Conservation (phyloP, 1,139 yeast species). For the Hyphopichia buzzinii region DNA sequence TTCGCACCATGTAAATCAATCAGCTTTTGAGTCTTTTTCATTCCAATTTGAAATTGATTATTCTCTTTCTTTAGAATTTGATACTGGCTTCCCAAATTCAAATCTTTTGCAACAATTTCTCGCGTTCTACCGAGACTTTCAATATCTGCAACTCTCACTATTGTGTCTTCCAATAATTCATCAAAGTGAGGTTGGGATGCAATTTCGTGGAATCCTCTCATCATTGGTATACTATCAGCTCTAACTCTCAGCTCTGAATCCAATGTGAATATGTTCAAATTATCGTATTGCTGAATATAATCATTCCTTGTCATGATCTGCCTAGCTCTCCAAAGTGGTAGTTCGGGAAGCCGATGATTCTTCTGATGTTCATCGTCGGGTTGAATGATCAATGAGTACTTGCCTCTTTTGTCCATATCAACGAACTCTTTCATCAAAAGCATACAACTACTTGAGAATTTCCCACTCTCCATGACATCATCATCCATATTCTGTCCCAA, state of each 20-base stretch:
- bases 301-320: conserved; percentile 86
- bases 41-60: conserved; percentile 14
- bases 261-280: conserved; percentile 73
- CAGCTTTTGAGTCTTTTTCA: conserved; percentile 18
- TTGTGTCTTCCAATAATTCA: conserved; percentile 63
- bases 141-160: conserved; percentile 71
- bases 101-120: conserved; percentile 73
- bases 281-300: conserved; percentile 71
- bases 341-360: conserved; percentile 60
- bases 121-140: conserved; percentile 81
- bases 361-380: conserved; percentile 11
- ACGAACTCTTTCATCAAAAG: conserved; percentile 70
- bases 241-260: conserved; percentile 72
- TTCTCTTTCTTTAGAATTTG: conserved; percentile 17
- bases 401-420: conserved; percentile 53
- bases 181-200: conserved; percentile 72
- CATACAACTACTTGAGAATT: conserved; percentile 78
- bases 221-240: conserved; percentile 85
- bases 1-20: conserved; percentile 18
- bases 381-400: conserved; percentile 25
- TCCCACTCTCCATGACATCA: conserved; percentile 85
- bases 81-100: conserved; percentile 53
- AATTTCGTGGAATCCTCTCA: conserved; percentile 84
- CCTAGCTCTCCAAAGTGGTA: conserved; percentile 81
- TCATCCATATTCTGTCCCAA: conserved; percentile 81